A percentile compares a stretch with the other conserved stretches of the same genome.
phyloP scores from a whole-genome alignment of 2,329 filamentous ascomycete species.

The Apiospora malaysiana region DNA sequence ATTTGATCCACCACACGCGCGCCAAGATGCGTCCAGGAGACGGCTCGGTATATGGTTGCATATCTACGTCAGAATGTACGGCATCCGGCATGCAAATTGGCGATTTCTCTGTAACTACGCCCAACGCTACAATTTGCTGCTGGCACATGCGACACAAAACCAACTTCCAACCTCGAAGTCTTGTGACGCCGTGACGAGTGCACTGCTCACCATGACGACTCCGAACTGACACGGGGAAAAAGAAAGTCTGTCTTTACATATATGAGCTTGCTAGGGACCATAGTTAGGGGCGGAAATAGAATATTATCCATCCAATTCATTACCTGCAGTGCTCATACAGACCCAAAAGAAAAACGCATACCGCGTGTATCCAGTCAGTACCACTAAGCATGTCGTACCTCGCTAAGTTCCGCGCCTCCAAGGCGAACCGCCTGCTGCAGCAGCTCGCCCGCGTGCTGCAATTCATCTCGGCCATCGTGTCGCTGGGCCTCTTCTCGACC shows the following conservation, averaged over 20 bases:
- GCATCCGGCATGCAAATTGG: neutral
- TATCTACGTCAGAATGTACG: neutral
- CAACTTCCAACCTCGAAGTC: neutral
- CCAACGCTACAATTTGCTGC: neutral
- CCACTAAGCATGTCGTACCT: constrained; percentile 21
- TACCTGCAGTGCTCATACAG: neutral
- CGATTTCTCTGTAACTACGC: neutral
- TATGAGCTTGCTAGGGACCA: neutral
- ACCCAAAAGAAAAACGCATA: neutral
- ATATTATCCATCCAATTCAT: neutral
- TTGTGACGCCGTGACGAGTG: neutral
- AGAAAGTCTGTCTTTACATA: neutral
- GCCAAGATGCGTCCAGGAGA: neutral
- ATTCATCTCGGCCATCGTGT: constrained; percentile 49
- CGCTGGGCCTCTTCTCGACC: constrained; percentile 49
- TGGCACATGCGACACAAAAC: constrained; percentile 1
- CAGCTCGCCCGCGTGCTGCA: constrained; percentile 48
- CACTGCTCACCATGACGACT: neutral
- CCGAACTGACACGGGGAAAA: neutral
- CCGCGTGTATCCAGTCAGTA: neutral
- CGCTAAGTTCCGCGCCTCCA: constrained; percentile 10
- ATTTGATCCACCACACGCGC: neutral
- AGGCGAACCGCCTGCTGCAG: constrained; percentile 36
- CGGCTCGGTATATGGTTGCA: neutral
- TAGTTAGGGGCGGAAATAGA: neutral